Conservation (phyloP, 257 asterid genomes). For the Galeopsis tetrahit region DNA sequence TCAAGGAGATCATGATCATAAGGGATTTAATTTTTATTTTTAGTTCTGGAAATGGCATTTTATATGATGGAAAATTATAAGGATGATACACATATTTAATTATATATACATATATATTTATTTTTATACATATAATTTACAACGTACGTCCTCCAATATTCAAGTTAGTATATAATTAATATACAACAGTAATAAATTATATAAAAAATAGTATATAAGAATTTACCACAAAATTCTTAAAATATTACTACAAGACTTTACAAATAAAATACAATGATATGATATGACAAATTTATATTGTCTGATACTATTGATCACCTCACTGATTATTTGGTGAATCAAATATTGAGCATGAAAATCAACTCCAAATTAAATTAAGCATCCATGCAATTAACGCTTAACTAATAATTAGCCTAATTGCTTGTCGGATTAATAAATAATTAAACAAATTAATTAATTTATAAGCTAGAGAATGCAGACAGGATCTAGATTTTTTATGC, state of each 20-base stretch:
- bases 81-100: background rate
- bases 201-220: too few relatives aligned
- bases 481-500: background rate
- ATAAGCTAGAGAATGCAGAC: background rate
- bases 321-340: slow-evolving; percentile 8
- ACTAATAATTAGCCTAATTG: slow-evolving; percentile 16
- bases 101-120: too few relatives aligned
- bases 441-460: background rate
- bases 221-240: too few relatives aligned
- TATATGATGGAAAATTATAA: background rate
- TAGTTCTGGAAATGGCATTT: background rate
- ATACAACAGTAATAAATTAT: too few relatives aligned
- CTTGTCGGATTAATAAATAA: background rate
- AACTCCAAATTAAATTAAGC: background rate
- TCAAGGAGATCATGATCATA: background rate
- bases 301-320: background rate
- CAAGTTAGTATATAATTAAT: too few relatives aligned
- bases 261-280: too few relatives aligned
- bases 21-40: background rate
- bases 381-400: background rate
- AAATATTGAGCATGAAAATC: slow-evolving; percentile 8
- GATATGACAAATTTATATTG: too few relatives aligned
- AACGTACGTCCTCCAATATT: too few relatives aligned
- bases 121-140: too few relatives aligned
- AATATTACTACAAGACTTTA: too few relatives aligned